Conservation (phyloP, 129 eudicot species). For the Flaveria ramosissima region DNA sequence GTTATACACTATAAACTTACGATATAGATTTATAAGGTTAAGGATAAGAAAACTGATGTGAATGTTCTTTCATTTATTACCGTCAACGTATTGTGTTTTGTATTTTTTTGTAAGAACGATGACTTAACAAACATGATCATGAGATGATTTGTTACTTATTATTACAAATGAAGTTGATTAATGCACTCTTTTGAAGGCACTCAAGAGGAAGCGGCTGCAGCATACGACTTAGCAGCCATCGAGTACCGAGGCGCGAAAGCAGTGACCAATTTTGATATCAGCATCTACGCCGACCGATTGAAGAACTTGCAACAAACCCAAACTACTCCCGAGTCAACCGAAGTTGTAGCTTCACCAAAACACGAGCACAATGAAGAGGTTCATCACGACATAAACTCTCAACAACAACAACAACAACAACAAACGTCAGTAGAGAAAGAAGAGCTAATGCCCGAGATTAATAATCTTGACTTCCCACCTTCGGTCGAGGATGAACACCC, state of each 20-base stretch:
- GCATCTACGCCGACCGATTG: conserved; percentile 53
- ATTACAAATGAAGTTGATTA: neutral
- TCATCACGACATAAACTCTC: conserved; percentile 15
- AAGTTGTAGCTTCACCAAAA: conserved; percentile 26
- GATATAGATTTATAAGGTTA: neutral
- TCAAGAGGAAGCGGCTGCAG: conserved; percentile 93
- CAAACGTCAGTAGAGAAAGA: conserved; percentile 8
- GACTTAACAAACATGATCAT: neutral
- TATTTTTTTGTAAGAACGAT: neutral
- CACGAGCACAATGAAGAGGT: conserved; percentile 32
- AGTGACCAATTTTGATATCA: conserved; percentile 86
- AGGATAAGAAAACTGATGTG: too few relatives aligned
- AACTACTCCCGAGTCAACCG: conserved; percentile 22
- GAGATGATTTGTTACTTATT: neutral
- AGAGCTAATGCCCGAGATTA: conserved; percentile 29
- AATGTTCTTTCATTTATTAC: neutral
- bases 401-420: conserved; percentile 1
- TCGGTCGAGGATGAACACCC: conserved; percentile 48
- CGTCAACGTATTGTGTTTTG: neutral
- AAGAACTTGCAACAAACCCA: conserved; percentile 40
- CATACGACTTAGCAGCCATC: conserved; percentile 90
- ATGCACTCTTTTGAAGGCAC: conserved; percentile 47
- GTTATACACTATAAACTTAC: neutral
- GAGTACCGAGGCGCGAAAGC: conserved; percentile 77
- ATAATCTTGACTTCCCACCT: conserved; percentile 22